Conservation (phyloP, 1,139 yeast genomes). For the Yamadazyma siamensis region DNA sequence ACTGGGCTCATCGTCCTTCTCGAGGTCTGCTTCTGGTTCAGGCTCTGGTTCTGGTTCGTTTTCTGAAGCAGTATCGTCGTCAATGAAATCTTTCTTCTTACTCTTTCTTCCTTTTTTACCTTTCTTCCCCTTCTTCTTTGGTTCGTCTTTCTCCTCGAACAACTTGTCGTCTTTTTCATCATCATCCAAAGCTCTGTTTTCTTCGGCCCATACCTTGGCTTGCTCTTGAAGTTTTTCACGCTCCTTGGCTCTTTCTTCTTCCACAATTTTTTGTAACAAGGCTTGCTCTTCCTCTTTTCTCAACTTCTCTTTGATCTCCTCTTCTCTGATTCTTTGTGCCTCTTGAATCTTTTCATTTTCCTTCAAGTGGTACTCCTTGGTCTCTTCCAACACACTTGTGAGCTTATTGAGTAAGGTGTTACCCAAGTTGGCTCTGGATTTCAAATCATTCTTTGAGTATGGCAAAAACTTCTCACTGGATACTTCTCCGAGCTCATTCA, state of each 20-base stretch:
- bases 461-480: constrained; percentile 58
- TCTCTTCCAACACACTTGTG: constrained; percentile 68
- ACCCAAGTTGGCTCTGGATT: constrained; percentile 83
- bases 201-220: constrained; percentile 78
- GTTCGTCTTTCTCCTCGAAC: constrained; percentile 25
- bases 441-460: constrained; percentile 72
- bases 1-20: constrained; percentile 14
- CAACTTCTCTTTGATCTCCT: constrained; percentile 44
- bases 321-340: constrained; percentile 66
- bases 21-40: constrained; percentile 16
- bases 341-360: constrained; percentile 63
- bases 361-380: constrained; percentile 60
- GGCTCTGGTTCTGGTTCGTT: constrained; percentile 18
- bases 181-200: constrained; percentile 37
- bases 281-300: constrained; percentile 38
- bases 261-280: constrained; percentile 39
- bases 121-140: constrained; percentile 10
- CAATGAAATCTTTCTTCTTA: constrained; percentile 20
- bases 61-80: constrained; percentile 29
- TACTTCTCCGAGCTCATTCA: constrained; percentile 56
- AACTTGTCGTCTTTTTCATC: constrained; percentile 36
- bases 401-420: constrained; percentile 72
- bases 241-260: constrained; percentile 60
- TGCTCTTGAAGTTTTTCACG: constrained; percentile 73
- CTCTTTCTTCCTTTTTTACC: constrained; percentile 13